Percentiles rank a stretch among this genome's conserved stretches.
Conservation (phyloP, 805 yeast species). For the Saccharomyces eubayanus region DNA sequence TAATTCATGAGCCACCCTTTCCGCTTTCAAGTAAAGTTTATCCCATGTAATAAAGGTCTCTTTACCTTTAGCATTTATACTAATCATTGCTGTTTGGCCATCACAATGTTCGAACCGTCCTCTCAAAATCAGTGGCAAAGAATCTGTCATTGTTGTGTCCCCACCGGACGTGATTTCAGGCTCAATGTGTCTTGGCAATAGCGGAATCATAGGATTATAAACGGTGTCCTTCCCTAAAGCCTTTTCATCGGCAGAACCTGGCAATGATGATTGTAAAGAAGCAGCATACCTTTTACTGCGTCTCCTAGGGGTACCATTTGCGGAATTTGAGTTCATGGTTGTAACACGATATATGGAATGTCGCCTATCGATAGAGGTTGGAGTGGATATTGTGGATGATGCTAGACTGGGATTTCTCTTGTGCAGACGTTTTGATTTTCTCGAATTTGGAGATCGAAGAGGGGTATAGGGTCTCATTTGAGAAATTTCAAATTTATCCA, state of each 20-base stretch:
- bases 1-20: slow-evolving; percentile 62
- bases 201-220: slow-evolving; percentile 30
- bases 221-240: slow-evolving; percentile 1
- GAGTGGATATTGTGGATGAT: background rate
- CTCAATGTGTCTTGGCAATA: slow-evolving; percentile 39
- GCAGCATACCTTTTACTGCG: slow-evolving; percentile 10
- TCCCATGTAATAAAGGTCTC: slow-evolving; percentile 85
- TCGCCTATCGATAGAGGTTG: slow-evolving; percentile 1
- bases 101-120: slow-evolving; percentile 60
- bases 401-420: background rate
- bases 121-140: slow-evolving; percentile 62
- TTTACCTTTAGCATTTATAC: slow-evolving; percentile 72
- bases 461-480: background rate
- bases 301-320: slow-evolving; percentile 8
- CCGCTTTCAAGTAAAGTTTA: slow-evolving; percentile 71
- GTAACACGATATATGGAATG: slow-evolving; percentile 25
- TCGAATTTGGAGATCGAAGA: background rate
- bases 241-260: slow-evolving; percentile 9
- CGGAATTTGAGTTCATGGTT: slow-evolving; percentile 23
- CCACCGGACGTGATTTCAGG: slow-evolving; percentile 23
- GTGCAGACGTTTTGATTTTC: background rate
- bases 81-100: slow-evolving; percentile 62
- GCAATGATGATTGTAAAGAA: slow-evolving; percentile 26
- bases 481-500: slow-evolving; percentile 7
- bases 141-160: slow-evolving; percentile 41